Percentiles rank a stretch among this genome's conserved stretches.
Conservation (phyloP, 1,284 basidiomycete species). For the Apiotrichum gracile region DNA sequence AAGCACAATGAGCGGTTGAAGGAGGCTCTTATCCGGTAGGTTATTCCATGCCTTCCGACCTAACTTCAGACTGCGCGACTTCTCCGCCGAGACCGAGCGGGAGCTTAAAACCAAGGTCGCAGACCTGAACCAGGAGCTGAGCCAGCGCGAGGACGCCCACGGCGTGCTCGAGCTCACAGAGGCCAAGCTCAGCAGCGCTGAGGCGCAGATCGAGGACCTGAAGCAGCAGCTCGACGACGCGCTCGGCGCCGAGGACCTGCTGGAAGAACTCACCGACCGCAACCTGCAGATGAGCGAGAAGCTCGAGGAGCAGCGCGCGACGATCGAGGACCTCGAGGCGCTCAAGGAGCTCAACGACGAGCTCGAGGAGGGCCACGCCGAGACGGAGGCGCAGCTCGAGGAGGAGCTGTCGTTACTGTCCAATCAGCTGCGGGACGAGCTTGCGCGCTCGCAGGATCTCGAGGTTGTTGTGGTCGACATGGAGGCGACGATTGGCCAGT, state of each 20-base stretch:
- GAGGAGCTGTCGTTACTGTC: constrained; percentile 69
- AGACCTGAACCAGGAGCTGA: constrained; percentile 84
- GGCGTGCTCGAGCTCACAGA: constrained; percentile 68
- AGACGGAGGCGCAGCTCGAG: constrained; percentile 86
- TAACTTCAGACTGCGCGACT: constrained; percentile 65
- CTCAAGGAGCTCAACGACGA: constrained; percentile 95
- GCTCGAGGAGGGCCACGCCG: constrained; percentile 91
- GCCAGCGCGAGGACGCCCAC: constrained; percentile 41
- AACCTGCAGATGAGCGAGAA: constrained; percentile 87
- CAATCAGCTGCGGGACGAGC: constrained; percentile 60
- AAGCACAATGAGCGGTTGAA: constrained; percentile 94
- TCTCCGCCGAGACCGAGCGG: constrained; percentile 78
- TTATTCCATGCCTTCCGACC: constrained; percentile 34
- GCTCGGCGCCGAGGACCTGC: constrained; percentile 89
- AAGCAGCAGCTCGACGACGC: constrained; percentile 94
- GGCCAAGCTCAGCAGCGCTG: constrained; percentile 74
- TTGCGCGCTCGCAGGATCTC: constrained; percentile 58
- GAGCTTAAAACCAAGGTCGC: constrained; percentile 74
- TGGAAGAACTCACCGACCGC: constrained; percentile 90
- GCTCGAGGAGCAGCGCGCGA: constrained; percentile 91
- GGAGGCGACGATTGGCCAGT: constrained; percentile 79
- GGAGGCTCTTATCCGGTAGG: constrained; percentile 74
- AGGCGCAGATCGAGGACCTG: constrained; percentile 85
- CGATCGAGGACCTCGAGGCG: constrained; percentile 92
- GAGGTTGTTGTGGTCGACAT: constrained; percentile 77